phyloP scores from a whole-genome alignment of 2,329 filamentous ascomycete species.

The Colletotrichum cordylinicola region DNA sequence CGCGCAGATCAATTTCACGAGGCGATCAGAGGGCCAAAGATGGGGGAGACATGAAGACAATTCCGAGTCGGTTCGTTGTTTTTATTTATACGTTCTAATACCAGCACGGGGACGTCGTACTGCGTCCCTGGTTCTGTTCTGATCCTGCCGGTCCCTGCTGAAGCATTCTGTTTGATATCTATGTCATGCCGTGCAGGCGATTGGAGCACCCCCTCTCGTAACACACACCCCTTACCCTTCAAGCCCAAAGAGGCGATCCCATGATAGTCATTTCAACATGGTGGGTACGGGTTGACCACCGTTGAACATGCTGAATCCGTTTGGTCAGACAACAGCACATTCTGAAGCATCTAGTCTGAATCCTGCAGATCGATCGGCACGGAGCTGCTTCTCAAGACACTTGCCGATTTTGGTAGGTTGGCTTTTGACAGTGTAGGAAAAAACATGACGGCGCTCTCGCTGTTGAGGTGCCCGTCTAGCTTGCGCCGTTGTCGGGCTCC shows the following conservation, averaged over 20 bases:
- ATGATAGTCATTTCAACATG: background rate
- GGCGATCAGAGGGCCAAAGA: background rate
- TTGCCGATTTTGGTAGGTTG: background rate
- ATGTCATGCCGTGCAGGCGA: background rate
- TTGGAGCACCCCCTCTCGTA: background rate
- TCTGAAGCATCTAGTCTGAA: background rate
- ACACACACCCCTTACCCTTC: background rate
- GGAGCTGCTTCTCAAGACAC: background rate
- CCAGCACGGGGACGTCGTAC: conserved; percentile 23
- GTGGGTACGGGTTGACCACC: background rate
- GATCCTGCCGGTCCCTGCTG: background rate
- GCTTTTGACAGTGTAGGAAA: background rate
- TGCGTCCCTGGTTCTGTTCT: conserved; percentile 21
- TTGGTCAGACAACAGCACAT: background rate
- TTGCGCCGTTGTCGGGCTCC: background rate
- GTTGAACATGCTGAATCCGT: background rate
- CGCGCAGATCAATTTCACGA: background rate
- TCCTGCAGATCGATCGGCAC: background rate
- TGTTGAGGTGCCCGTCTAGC: background rate
- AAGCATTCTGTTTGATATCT: background rate
- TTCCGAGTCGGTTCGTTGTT: background rate
- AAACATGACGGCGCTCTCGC: background rate
- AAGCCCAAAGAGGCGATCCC: background rate
- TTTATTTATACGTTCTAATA: conserved; percentile 20
- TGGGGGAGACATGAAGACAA: background rate